These are phyloP conservation scores for Fusarium brevicatenulatum DNA, from an alignment of 2,329 filamentous ascomycete species.

Conservation along the genomic window DNA sequence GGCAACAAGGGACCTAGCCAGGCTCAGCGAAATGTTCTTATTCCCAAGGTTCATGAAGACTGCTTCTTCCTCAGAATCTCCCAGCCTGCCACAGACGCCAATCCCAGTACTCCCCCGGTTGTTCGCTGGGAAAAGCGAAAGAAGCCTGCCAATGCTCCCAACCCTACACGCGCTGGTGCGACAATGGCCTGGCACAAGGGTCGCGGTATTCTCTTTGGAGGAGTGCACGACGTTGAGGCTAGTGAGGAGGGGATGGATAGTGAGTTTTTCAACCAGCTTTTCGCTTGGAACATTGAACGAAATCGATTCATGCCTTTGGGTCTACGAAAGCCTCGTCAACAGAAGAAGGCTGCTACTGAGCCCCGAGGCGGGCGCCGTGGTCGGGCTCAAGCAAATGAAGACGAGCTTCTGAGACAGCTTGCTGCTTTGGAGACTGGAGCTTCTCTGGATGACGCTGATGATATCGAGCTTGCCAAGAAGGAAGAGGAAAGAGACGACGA, in stretches of 20 bases:
- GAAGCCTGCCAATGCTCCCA: constrained; percentile 88
- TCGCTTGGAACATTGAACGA: constrained; percentile 93
- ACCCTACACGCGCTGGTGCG: constrained; percentile 83
- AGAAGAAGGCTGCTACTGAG: constrained; percentile 64
- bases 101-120: constrained; percentile 71
- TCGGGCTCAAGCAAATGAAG: constrained; percentile 89
- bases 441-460: constrained; percentile 64
- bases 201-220: constrained; percentile 91
- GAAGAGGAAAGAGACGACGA: constrained; percentile 66
- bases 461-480: constrained; percentile 62
- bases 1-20: constrained; percentile 66
- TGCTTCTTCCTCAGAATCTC: constrained; percentile 91
- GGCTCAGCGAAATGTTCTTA: constrained; percentile 76
- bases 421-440: constrained; percentile 84
- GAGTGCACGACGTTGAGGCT: constrained; percentile 91
- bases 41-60: constrained; percentile 92
- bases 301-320: constrained; percentile 92
- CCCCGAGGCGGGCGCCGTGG: constrained; percentile 70
- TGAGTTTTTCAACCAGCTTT: constrained; percentile 94
- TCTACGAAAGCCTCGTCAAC: constrained; percentile 77
- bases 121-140: constrained; percentile 95
- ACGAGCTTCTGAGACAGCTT: constrained; percentile 87
- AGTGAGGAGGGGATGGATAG: constrained; percentile 96
- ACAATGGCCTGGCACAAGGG: constrained; percentile 97
- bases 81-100: constrained; percentile 74